Conservation (phyloP, 2,329 filamentous ascomycete genomes). For the Rosellinia necatrix region DNA sequence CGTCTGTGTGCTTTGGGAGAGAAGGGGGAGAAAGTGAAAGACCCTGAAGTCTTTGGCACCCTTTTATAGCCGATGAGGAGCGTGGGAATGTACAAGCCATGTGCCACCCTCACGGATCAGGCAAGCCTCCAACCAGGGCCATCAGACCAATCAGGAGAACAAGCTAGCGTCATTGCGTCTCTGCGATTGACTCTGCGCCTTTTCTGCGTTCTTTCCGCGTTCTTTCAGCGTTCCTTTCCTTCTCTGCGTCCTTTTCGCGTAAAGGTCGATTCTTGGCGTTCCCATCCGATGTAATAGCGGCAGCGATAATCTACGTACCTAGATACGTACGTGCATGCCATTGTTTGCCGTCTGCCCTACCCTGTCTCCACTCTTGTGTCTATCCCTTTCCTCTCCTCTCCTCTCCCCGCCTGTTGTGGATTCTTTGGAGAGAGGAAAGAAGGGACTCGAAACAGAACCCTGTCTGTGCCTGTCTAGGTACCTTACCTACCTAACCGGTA, state of each 20-base stretch:
- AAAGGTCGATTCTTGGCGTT: background rate
- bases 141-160: slow-evolving; percentile 11
- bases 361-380: background rate
- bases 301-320: too few species aligned
- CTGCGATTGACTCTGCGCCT: slow-evolving; percentile 25
- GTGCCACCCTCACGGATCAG: slow-evolving; percentile 12
- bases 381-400: background rate
- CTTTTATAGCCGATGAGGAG: slow-evolving; percentile 16
- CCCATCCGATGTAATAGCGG: too few species aligned
- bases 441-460: too few species aligned
- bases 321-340: too few species aligned
- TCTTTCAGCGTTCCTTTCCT: background rate
- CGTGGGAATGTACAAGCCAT: background rate
- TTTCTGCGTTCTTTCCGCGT: too few species aligned
- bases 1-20: background rate
- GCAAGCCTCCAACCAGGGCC: slow-evolving; percentile 1
- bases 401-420: slow-evolving; percentile 1
- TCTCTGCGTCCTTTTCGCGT: slow-evolving; percentile 18
- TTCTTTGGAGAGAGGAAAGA: too few species aligned
- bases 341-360: too few species aligned
- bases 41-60: background rate
- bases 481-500: too few species aligned
- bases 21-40: background rate
- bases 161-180: background rate
- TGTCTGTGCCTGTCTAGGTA: too few species aligned